Evolutionary conservation across 1,284 basidiomycete species (phyloP), one percentile per base, ranked within the genome.

Genomic region (Microbotryum saponariae): DNA sequence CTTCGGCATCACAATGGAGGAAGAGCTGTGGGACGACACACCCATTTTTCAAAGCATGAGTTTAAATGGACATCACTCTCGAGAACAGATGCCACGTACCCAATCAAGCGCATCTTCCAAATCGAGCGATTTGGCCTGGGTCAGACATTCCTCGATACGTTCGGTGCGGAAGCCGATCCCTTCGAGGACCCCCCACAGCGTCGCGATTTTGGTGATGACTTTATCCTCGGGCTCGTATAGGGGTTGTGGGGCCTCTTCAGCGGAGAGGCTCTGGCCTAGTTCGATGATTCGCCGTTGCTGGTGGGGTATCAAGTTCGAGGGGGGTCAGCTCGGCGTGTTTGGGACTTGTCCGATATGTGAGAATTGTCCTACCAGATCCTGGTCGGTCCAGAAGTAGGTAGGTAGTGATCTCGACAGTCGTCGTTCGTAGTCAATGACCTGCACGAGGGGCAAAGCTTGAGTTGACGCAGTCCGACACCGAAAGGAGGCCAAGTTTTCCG

Each of bases 71-170:
- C 37, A 4, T 16, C 37, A 27, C 4, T 6, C 37, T 42, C 37
- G 9, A 31, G 27, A 25, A 12, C 29, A 21, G 6, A 27, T 2
- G 65, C 42, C 6, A 75, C 84, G 64, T 70, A 93, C 91, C 91
- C 91, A 96, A 72, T 91, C 88, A 60, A 89, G 81, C n/a, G 89
- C 91, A 60, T 93, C 89, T 23, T 97, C 91, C 48, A 96, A 79
- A 8, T 92, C 89, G 21, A 89, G 78, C 1, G 84, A 73, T 3
- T 76, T 83, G 42, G 79, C 75, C 47, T 84, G 23, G 77, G 75
- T 76, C 18, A 96, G 75, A 68, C 89, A 92, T 64, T 85, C 79
- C 57, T 83, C 80, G 10, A 91, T 84, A 61, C 84, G 79, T 9
- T 79, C 80, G 66, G 88, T 83, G 0, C 82, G 76, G 75, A 93